A percentile compares a stretch with the other conserved stretches of the same genome.
These are phyloP conservation scores for Brassica napus DNA, from an alignment of 345 rosid species.

Conservation along the genomic window Da-Ae NC_063446.1:3818001-3818500, in stretches of 20 bases:
- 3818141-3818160: too few relatives aligned
- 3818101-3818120: too few relatives aligned
- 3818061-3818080: too few relatives aligned
- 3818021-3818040: too few relatives aligned
- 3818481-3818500: slow-evolving; percentile 84
- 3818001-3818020: too few relatives aligned
- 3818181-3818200: not conserved
- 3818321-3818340: slow-evolving; percentile 65
- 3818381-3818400: slow-evolving; percentile 41
- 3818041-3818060: too few relatives aligned
- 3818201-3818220: not conserved
- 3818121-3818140: too few relatives aligned
- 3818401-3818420: slow-evolving; percentile 50
- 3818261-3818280: not conserved
- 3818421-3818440: slow-evolving; percentile 65
- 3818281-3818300: not conserved
- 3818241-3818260: slow-evolving; percentile 25
- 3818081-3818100: too few relatives aligned
- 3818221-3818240: slow-evolving; percentile 11
- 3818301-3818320: not conserved
- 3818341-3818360: slow-evolving; percentile 96
- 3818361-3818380: slow-evolving; percentile 68
- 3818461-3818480: slow-evolving; percentile 71
- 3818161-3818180: too few relatives aligned
- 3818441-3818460: slow-evolving; percentile 69